Conservation (phyloP, 345 rosid species). For the Eucalyptus rudis region DNA sequence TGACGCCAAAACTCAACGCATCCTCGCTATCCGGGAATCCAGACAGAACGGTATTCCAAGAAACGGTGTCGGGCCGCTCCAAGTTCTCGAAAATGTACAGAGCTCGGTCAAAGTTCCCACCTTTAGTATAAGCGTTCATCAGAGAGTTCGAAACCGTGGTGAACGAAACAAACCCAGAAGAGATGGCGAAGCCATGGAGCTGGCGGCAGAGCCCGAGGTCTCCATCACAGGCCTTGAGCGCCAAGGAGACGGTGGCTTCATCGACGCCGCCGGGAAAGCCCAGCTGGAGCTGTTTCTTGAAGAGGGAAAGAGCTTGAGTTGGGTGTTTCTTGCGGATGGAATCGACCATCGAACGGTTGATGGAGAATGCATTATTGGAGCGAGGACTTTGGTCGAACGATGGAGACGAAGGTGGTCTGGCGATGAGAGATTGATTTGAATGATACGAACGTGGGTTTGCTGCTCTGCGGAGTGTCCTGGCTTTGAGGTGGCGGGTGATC, state of each 20-base stretch:
- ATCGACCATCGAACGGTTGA: slow-evolving; percentile 27
- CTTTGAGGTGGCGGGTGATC: slow-evolving; percentile 3
- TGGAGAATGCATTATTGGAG: neutral
- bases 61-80: slow-evolving; percentile 56
- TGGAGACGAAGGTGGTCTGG: neutral
- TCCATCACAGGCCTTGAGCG: slow-evolving; percentile 57
- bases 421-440: neutral
- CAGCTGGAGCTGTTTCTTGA: slow-evolving; percentile 26
- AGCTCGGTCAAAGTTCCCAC: slow-evolving; percentile 35
- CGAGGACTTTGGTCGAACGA: slow-evolving; percentile 18
- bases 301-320: slow-evolving; percentile 16
- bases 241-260: slow-evolving; percentile 44
- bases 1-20: slow-evolving; percentile 38
- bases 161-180: slow-evolving; percentile 45
- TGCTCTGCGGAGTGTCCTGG: neutral
- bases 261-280: slow-evolving; percentile 11
- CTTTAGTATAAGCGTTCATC: slow-evolving; percentile 62
- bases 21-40: slow-evolving; percentile 41
- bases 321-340: slow-evolving; percentile 16
- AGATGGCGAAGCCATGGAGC: slow-evolving; percentile 57
- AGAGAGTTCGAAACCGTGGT: slow-evolving; percentile 52
- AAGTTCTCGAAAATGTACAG: slow-evolving; percentile 50
- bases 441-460: neutral
- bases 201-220: slow-evolving; percentile 40
- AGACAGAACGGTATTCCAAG: slow-evolving; percentile 87